A percentile compares a stretch with the other conserved stretches of the same genome.
These are phyloP conservation scores for Hemileccinum rubropunctum DNA, from an alignment of 768 basidiomycete genomes.

Conservation along the genomic window DNA sequence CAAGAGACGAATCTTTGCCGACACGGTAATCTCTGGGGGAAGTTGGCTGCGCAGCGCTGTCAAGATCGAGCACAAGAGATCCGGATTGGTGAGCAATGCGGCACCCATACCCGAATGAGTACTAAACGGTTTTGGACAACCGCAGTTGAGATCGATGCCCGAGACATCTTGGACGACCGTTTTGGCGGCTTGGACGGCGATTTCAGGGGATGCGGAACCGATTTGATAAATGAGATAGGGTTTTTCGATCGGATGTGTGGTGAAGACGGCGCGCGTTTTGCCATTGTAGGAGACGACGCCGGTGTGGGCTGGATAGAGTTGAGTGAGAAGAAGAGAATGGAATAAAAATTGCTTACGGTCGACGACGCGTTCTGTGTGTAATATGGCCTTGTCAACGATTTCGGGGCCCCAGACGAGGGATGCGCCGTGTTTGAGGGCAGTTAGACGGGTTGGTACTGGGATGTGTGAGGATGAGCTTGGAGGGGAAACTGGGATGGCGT, in stretches of 20 bases:
- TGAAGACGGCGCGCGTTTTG: slow-evolving; percentile 81
- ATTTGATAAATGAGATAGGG: slow-evolving; percentile 95
- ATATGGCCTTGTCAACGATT: slow-evolving; percentile 92
- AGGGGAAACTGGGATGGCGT: slow-evolving; percentile 31
- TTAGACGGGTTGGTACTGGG: slow-evolving; percentile 79
- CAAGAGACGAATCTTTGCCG: slow-evolving; percentile 90
- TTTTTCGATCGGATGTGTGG: slow-evolving; percentile 92
- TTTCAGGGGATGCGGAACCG: slow-evolving; percentile 83
- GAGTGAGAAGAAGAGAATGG: not conserved
- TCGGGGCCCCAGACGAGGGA: slow-evolving; percentile 96
- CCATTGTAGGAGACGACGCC: slow-evolving; percentile 89
- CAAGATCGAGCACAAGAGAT: slow-evolving; percentile 86
- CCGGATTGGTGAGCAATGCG: slow-evolving; percentile 87
- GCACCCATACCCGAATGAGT: slow-evolving; percentile 96
- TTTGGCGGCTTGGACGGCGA: slow-evolving; percentile 90
- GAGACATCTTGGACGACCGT: slow-evolving; percentile 85
- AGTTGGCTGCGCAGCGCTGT: slow-evolving; percentile 69
- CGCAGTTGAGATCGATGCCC: slow-evolving; percentile 96
- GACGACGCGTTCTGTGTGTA: slow-evolving; percentile 78
- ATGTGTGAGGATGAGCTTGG: not conserved
- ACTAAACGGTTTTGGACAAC: slow-evolving; percentile 95
- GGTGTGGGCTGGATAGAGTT: slow-evolving; percentile 56
- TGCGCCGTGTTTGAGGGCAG: slow-evolving; percentile 90
- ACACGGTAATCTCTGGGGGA: slow-evolving; percentile 79
- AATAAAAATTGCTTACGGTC: slow-evolving; percentile 69